Conservation (phyloP, 1,139 yeast species). For the Taphrina communis region DNA sequence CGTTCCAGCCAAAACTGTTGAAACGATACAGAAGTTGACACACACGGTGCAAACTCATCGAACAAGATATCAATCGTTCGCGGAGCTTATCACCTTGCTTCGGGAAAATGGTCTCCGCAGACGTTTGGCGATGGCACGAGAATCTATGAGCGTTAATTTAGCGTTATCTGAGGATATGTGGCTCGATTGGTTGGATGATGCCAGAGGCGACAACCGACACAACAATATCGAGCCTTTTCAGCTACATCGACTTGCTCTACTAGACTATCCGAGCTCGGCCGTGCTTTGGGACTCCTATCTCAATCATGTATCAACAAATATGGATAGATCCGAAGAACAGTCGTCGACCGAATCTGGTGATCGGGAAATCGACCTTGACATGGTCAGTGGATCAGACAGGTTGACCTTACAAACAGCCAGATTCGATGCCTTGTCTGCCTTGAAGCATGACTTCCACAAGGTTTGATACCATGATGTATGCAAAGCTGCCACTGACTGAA, state of each 20-base stretch:
- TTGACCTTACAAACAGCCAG: not conserved
- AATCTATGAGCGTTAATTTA: constrained; percentile 33
- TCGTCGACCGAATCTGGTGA: constrained; percentile 46
- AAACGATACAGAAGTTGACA: not conserved
- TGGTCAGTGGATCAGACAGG: not conserved
- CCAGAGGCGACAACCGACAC: not conserved
- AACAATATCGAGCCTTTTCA: constrained; percentile 34
- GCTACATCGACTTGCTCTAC: constrained; percentile 45
- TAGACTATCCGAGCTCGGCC: constrained; percentile 31
- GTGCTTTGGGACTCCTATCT: constrained; percentile 35
- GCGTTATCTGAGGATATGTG: constrained; percentile 41
- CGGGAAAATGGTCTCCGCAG: not conserved
- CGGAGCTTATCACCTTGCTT: not conserved
- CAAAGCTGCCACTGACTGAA: not conserved
- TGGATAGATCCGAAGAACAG: constrained; percentile 52
- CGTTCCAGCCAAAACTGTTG: not conserved
- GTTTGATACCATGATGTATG: not conserved
- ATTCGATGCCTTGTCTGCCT: not conserved
- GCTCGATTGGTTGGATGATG: constrained; percentile 40
- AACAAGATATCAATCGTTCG: not conserved
- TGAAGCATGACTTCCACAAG: constrained; percentile 9
- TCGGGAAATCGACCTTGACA: not conserved
- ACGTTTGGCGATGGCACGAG: not conserved
- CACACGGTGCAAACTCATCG: constrained; percentile 1
- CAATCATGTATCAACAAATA: constrained; percentile 3